Percentiles rank a stretch among this genome's conserved stretches.
Conservation (phyloP, 2,329 filamentous ascomycete genomes). For the Sclerotinia trifoliorum region DNA sequence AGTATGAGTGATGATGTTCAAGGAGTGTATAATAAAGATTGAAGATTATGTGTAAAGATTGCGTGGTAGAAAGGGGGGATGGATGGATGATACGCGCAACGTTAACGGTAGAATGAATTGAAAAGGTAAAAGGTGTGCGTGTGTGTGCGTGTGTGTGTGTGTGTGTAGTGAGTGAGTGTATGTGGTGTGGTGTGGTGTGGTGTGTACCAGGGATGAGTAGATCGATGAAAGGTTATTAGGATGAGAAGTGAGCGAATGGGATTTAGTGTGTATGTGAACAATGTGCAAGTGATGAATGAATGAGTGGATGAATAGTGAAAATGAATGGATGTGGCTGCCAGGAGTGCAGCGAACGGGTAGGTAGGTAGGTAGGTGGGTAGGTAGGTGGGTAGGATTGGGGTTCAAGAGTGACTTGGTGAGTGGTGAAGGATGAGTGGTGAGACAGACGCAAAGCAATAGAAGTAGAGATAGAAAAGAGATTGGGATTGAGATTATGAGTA, state of each 20-base stretch:
- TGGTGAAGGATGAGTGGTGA: no score
- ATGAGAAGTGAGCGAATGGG: neutral
- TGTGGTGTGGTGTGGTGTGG: neutral
- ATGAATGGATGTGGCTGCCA: constrained; percentile 16
- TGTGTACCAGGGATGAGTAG: neutral
- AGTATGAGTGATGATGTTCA: constrained; percentile 1
- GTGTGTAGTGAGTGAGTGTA: neutral
- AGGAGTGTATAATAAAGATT: neutral
- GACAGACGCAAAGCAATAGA: no score
- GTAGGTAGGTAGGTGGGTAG: no score
- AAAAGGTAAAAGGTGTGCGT: neutral
- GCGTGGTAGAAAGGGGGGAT: constrained; percentile 15
- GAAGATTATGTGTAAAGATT: neutral
- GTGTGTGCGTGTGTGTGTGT: neutral
- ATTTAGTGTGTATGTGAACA: neutral
- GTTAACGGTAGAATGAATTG: constrained; percentile 4
- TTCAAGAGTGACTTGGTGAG: no score
- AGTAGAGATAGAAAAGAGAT: neutral
- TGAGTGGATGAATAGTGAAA: neutral
- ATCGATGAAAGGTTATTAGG: neutral
- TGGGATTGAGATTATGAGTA: neutral
- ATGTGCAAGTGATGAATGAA: constrained; percentile 7
- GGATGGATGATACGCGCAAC: constrained; percentile 11
- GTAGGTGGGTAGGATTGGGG: neutral
- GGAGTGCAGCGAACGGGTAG: neutral